phyloP scores from a whole-genome alignment of 192 early-diverging fungal genomes.

The Pilobolus umbonatus region DNA sequence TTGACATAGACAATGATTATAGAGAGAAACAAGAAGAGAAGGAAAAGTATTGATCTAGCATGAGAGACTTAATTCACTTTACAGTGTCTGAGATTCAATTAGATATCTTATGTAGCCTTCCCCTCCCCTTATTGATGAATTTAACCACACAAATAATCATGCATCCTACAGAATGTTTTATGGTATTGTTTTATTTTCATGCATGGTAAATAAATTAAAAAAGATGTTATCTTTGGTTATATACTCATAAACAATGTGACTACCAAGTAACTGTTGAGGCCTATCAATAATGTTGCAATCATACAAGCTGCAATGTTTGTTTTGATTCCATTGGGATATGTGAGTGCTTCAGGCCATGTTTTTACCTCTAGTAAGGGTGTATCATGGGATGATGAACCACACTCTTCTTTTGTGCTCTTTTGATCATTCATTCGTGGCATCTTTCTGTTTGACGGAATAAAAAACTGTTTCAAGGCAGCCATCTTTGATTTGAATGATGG shows the following conservation, averaged over 20 bases:
- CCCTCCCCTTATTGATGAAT: no score
- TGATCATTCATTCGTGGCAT: not conserved
- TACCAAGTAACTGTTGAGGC: constrained; percentile 45
- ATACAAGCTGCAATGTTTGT: constrained; percentile 27
- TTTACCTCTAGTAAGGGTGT: not conserved
- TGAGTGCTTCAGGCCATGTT: constrained; percentile 23
- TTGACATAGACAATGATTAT: not conserved
- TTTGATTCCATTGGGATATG: constrained; percentile 31
- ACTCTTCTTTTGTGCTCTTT: not conserved
- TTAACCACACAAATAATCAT: no score
- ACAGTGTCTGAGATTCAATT: no score
- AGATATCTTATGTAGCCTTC: no score
- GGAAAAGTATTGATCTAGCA: not conserved
- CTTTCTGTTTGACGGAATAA: no score
- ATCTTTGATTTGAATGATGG: not conserved
- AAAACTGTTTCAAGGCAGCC: no score
- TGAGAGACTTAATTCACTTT: no score
- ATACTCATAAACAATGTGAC: constrained; percentile 30
- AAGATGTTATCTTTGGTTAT: not conserved
- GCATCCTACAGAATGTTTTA: no score
- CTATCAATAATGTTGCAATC: constrained; percentile 38
- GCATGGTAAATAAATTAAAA: no score
- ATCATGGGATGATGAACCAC: not conserved
- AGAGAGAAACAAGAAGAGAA: not conserved
- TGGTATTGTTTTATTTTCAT: no score